Base-by-base conservation (phyloP, 2,329 filamentous ascomycete species). In the Paecilomyces formosus region DNA sequence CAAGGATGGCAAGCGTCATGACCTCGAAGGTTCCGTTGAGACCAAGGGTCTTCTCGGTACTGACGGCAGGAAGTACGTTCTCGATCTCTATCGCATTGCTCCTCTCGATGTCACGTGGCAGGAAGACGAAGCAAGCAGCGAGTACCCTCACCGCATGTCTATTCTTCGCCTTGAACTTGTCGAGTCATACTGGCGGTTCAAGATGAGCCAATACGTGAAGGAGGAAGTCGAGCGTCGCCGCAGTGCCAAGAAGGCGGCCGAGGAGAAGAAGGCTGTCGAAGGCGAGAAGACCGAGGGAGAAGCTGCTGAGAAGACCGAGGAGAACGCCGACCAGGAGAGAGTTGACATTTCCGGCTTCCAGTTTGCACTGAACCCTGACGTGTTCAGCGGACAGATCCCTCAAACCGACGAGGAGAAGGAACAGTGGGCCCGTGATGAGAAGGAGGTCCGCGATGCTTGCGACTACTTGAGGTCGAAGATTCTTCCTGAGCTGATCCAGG, bases 21-120 rank as follows among this genome's bases (percentile, higher is more conserved):
- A 97, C 62, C 82, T 99, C 3, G 93, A 97, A 74, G 91, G 90
- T 49, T 97, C 92, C 68, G 92, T 99, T 13, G 94, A 99, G 77
- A 99, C 94, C 56, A 99, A 99, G 80, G 94, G 94, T 56, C 81
- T 99, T n/a, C 81, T 99, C 66, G 94, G 94, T 54, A 99, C 94
- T 1, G 94, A 99, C 70, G 94, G 92, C 39, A 86, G 94, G 67
- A 97, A 96, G 73, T 99, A 99, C 71, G 90, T 97, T n/a, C 84
- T 99, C 55, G 94, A 99, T 69, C 79, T 99, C 56, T 99, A 99
- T 79, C 87, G 94, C 59, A 88, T 97, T 63, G 96, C 94, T 2
- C 94, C 94, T 5, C 78, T 97, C 58, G 94, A 99, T 74, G 86
- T 97, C 58, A 76, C 82, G 22, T 99, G 95, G 92, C 82, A 96